A percentile compares a stretch with the other conserved stretches of the same genome.
Conservation (phyloP, 2,329 filamentous ascomycete genomes). For the Sarocladium brachiariae region DNA sequence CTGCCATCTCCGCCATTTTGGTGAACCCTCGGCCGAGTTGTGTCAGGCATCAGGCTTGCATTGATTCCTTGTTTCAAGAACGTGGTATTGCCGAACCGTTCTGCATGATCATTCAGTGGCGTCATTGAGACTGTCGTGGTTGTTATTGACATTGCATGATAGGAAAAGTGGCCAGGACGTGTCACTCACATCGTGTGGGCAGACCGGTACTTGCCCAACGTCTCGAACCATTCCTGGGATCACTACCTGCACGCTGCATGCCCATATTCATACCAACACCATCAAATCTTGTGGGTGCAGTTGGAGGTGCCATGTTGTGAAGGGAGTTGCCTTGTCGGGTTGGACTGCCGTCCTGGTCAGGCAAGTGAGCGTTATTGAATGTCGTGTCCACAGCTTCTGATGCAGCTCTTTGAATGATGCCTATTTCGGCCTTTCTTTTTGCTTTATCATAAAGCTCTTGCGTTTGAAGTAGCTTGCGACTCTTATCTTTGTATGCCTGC, state of each 20-base stretch:
- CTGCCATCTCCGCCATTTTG: neutral
- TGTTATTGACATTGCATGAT: neutral
- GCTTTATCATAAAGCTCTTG: slow-evolving; percentile 59
- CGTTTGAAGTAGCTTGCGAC: slow-evolving; percentile 58
- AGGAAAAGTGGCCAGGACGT: too few species aligned
- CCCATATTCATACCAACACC: slow-evolving; percentile 15
- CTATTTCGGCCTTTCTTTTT: slow-evolving; percentile 47
- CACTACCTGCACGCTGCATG: slow-evolving; percentile 12
- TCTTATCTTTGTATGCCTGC: slow-evolving; percentile 63
- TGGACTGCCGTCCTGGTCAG: neutral
- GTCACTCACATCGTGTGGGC: slow-evolving; percentile 13
- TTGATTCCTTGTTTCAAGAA: neutral
- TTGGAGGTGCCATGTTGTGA: slow-evolving; percentile 11
- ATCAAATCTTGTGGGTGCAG: slow-evolving; percentile 15
- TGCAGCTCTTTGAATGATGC: slow-evolving; percentile 48
- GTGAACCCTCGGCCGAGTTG: neutral
- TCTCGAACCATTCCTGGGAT: slow-evolving; percentile 12
- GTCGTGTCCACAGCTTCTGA: slow-evolving; percentile 33
- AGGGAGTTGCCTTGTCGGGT: neutral
- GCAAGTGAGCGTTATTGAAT: slow-evolving; percentile 14
- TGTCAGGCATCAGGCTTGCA: neutral
- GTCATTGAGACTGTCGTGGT: neutral
- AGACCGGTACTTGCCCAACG: slow-evolving; percentile 16
- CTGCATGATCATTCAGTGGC: neutral
- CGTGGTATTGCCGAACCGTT: neutral